A percentile compares a stretch with the other conserved stretches of the same genome.
Evolutionary conservation across 768 basidiomycete species (phyloP).

Genomic region (Pholiota microspora): DNA sequence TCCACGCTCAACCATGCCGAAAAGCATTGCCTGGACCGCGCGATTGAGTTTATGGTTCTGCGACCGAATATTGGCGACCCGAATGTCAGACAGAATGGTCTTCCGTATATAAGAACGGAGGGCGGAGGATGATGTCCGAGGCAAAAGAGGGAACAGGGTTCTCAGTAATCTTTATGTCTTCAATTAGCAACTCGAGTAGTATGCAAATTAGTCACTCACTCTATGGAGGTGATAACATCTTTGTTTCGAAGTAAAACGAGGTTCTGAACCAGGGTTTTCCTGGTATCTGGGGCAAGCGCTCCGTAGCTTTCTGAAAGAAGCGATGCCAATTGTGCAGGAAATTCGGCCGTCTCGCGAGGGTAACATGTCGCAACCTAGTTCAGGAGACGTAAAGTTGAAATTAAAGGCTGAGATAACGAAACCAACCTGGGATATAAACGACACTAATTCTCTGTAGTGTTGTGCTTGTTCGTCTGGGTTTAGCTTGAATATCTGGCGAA

Average conservation of each 20-base stretch:
- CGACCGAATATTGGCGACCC: slow-evolving; percentile 81
- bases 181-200: neutral
- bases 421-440: slow-evolving; percentile 83
- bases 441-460: slow-evolving; percentile 83
- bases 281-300: slow-evolving; percentile 72
- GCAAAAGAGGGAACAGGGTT: slow-evolving; percentile 91
- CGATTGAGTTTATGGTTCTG: slow-evolving; percentile 97
- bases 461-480: slow-evolving; percentile 84
- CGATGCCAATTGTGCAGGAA: slow-evolving; percentile 76
- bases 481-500: slow-evolving; percentile 79
- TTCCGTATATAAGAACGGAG: slow-evolving; percentile 86
- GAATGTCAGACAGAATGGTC: slow-evolving; percentile 92
- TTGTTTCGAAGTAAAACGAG: slow-evolving; percentile 93
- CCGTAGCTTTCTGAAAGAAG: slow-evolving; percentile 81
- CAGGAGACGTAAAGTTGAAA: neutral
- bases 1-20: slow-evolving; percentile 93
- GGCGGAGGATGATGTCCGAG: slow-evolving; percentile 85
- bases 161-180: slow-evolving; percentile 66
- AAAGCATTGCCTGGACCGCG: slow-evolving; percentile 93
- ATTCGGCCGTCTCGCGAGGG: slow-evolving; percentile 84
- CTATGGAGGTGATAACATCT: slow-evolving; percentile 86
- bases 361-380: slow-evolving; percentile 86
- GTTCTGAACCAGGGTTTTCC: slow-evolving; percentile 85
- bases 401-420: neutral
- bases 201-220: slow-evolving; percentile 51